Conservation (phyloP, 1,284 basidiomycete genomes). For the Apiotrichum brassicae region DNA sequence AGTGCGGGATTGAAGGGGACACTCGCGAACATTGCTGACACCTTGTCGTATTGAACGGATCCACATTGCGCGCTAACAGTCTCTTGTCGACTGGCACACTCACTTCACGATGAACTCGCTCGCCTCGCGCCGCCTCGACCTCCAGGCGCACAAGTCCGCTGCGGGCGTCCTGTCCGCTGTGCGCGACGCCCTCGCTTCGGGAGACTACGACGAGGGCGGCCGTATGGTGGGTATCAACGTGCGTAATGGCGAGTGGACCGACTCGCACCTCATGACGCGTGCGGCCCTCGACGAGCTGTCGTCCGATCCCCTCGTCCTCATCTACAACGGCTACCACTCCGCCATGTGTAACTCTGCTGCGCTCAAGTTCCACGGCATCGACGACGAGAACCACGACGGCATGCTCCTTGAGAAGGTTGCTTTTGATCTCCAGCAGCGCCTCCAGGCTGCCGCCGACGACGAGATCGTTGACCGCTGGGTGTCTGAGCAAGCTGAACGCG, state of each 20-base stretch:
- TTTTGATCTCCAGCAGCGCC: conserved; percentile 21
- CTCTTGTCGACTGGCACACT: conserved; percentile 32
- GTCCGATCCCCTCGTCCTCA: conserved; percentile 26
- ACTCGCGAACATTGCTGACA: neutral
- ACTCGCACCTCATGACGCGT: conserved; percentile 22
- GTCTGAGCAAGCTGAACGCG: conserved; percentile 21
- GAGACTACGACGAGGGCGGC: conserved; percentile 15
- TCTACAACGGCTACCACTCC: conserved; percentile 37
- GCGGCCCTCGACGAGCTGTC: conserved; percentile 22
- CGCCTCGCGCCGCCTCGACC: conserved; percentile 22
- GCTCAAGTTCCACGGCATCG: conserved; percentile 16
- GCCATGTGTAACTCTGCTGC: conserved; percentile 29
- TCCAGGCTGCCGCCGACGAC: conserved; percentile 21
- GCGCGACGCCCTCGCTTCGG: conserved; percentile 11
- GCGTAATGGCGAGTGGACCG: conserved; percentile 30
- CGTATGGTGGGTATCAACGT: conserved; percentile 23
- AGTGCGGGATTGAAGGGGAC: neutral
- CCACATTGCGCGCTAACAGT: too few species aligned
- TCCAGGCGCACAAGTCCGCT: conserved; percentile 18
- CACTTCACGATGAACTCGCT: conserved; percentile 29
- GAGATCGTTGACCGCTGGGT: conserved; percentile 26
- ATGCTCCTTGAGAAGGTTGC: conserved; percentile 26
- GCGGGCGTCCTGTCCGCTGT: conserved; percentile 19
- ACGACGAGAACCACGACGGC: conserved; percentile 12
- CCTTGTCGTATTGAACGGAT: neutral